A percentile compares a stretch with the other conserved stretches of the same genome.
Evolutionary conservation across 139 green algal genomes (phyloP).

Genomic region (Zygnema cylindricum): DNA sequence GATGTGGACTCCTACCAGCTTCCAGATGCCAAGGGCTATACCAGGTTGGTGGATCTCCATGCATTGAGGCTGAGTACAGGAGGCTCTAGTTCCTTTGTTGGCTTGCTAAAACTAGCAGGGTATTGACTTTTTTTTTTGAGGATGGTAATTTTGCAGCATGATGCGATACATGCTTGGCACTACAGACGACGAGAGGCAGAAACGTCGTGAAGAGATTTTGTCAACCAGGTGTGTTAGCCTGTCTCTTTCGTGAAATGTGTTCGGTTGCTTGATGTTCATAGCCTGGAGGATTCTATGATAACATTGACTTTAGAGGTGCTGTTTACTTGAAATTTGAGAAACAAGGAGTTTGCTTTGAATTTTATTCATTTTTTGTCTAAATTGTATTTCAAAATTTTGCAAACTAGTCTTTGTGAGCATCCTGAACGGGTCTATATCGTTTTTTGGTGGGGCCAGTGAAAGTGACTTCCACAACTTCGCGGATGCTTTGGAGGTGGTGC

Average conservation of each 20-base stretch:
- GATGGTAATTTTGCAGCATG: too few species aligned
- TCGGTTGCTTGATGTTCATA: neutral
- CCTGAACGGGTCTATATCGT: too few species aligned
- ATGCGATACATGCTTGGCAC: slow-evolving; percentile 91
- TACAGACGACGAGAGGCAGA: slow-evolving; percentile 91
- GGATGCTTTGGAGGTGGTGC: slow-evolving; percentile 70
- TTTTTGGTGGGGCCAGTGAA: neutral
- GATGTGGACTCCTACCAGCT: slow-evolving; percentile 95
- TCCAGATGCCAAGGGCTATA: slow-evolving; percentile 85
- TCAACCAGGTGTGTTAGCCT: slow-evolving; percentile 58
- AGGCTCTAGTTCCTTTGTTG: too few species aligned
- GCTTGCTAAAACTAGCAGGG: too few species aligned
- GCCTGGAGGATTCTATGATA: slow-evolving; percentile 41
- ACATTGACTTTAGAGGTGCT: neutral
- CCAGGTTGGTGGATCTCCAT: too few species aligned
- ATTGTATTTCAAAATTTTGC: too few species aligned
- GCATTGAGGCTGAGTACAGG: too few species aligned
- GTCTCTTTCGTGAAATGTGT: slow-evolving; percentile 13
- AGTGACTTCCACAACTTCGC: slow-evolving; percentile 68
- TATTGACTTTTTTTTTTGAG: too few species aligned
- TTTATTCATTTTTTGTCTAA: neutral
- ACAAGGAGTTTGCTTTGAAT: neutral
- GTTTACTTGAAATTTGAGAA: too few species aligned
- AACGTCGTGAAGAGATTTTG: slow-evolving; percentile 85
- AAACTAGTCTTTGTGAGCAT: too few species aligned